Conservation (phyloP, 2,329 filamentous ascomycete species). For the Beauveria pseudobassiana region DNA sequence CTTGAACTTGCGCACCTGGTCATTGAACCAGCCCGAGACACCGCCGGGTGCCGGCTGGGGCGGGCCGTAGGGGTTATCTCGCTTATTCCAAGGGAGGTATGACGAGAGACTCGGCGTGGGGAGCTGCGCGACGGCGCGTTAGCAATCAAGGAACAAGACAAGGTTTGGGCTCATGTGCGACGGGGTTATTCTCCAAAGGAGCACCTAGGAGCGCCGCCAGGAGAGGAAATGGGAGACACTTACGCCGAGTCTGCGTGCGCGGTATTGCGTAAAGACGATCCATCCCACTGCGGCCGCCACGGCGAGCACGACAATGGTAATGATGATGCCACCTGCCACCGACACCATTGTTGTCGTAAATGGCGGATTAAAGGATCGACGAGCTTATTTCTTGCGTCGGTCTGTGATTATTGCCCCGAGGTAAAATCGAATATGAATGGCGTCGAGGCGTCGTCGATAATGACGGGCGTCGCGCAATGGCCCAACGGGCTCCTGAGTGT, state of each 20-base stretch:
- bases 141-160: background rate
- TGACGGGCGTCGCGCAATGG: background rate
- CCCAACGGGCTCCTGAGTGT: background rate
- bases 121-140: constrained; percentile 36
- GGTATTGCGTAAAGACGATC: constrained; percentile 64
- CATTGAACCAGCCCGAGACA: constrained; percentile 64
- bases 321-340: constrained; percentile 60
- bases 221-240: constrained; percentile 20
- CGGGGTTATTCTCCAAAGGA: background rate
- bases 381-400: background rate
- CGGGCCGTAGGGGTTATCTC: constrained; percentile 40
- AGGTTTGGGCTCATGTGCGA: background rate
- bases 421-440: background rate
- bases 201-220: background rate
- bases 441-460: background rate
- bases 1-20: constrained; percentile 56
- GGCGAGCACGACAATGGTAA: constrained; percentile 60
- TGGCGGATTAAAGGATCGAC: background rate
- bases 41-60: constrained; percentile 52
- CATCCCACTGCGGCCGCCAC: constrained; percentile 53
- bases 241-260: constrained; percentile 65
- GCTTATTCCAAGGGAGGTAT: constrained; percentile 63
- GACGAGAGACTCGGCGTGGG: constrained; percentile 60
- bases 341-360: constrained; percentile 40
- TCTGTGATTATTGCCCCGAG: background rate